Percentiles rank a stretch among this genome's conserved stretches.
Conservation (phyloP, 129 eudicot species). For the Flaveria brownii region DNA sequence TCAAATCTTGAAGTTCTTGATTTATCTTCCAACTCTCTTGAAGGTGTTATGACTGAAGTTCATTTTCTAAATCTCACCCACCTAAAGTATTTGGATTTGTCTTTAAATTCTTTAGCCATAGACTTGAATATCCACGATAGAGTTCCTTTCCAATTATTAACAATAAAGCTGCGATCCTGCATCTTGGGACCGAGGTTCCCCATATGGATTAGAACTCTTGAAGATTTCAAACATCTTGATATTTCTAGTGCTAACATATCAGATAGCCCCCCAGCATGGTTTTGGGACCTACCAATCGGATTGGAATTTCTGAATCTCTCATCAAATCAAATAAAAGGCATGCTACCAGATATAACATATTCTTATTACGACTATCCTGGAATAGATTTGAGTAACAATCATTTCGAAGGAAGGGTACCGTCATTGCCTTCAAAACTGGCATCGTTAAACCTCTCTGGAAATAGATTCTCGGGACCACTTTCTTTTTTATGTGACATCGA, state of each 20-base stretch:
- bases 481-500: constrained; percentile 3
- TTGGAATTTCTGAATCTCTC: constrained; percentile 18
- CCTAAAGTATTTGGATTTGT: constrained; percentile 13
- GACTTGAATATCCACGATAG: constrained; percentile 15
- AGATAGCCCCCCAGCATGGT: constrained; percentile 37
- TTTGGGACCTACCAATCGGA: constrained; percentile 22
- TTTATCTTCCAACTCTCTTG: constrained; percentile 26
- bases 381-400: constrained; percentile 33
- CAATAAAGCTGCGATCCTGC: constrained; percentile 23
- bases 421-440: not conserved
- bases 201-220: constrained; percentile 36
- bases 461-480: constrained; percentile 33
- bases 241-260: constrained; percentile 38
- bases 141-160: constrained; percentile 28
- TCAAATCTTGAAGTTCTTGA: constrained; percentile 15
- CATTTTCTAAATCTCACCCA: constrained; percentile 28
- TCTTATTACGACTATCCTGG: not conserved
- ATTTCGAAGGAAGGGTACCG: constrained; percentile 14
- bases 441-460: constrained; percentile 32
- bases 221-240: constrained; percentile 25
- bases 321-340: constrained; percentile 34
- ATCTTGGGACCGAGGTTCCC: constrained; percentile 46
- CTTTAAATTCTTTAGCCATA: constrained; percentile 28
- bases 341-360: constrained; percentile 14
- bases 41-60: constrained; percentile 7